Base-by-base conservation (phyloP, 1,139 yeast genomes). In the Suzukiozyma palmioleophila region DNA sequence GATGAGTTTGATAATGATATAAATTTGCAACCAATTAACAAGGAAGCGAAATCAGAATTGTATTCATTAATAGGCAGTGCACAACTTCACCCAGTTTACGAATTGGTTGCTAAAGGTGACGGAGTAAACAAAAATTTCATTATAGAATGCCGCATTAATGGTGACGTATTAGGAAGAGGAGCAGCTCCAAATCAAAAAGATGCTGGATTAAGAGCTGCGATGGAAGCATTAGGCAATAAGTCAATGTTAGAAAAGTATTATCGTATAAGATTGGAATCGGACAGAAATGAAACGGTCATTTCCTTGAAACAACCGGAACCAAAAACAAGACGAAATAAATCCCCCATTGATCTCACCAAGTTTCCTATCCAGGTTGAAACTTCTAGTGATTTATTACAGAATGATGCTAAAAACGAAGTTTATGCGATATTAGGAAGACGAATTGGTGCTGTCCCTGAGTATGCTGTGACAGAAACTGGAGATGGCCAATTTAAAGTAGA, bases 61-160 rank as follows among this genome's bases (percentile, higher is more conserved):
- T 90, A 92, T 54, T 79, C 90, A 1, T 65, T 84, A 38, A 79
- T 92, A 39, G 97, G 97, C 0, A 75, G 81, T 33, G 90, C 92
- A 0, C 73, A 77, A 3, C 62, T 74, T 43, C 81, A 79, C 30
- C 84, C 95, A 0, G 70, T 67, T 28, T 92, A 92, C 54, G 69
- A 69, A n/a, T 69, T 77, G 2, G 64, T 73, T 7, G 58, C 63
- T 22, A 66, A 72, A 15, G 80, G 81, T 11, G 79, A 79, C 41
- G 82, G 85, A 1, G 64, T 71, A 2, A 63, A 62, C 9, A 65
- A 64, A 28, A 64, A 69, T 8, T 83, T 77, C 49, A 64, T 73
- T 5, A 94, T 90, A 7, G 78, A 80, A 38, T 84, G 96, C 49
- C 60, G 69, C 35, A 79, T 88, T 62, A 78, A 74, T 1, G 73